Conservation (phyloP, 345 rosid genomes). For the Eucalyptus shirleyi region DNA sequence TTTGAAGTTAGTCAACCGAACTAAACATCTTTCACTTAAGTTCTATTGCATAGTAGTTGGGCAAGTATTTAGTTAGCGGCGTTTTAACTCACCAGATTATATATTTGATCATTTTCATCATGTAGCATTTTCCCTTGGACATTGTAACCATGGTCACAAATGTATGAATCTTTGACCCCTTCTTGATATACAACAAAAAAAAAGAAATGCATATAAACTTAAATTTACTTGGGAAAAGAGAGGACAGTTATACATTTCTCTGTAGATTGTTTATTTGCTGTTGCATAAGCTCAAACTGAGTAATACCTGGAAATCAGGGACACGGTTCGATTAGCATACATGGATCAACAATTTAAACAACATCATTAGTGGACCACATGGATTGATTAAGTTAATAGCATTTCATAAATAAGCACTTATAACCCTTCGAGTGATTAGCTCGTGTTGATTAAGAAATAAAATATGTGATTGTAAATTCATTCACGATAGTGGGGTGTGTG, state of each 20-base stretch:
- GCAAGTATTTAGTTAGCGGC: background rate
- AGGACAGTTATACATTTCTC: slow-evolving; percentile 3
- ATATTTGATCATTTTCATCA: slow-evolving; percentile 17
- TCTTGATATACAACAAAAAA: background rate
- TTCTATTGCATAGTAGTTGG: background rate
- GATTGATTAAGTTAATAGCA: background rate
- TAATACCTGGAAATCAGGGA: background rate
- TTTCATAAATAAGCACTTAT: background rate
- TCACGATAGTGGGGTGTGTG: background rate
- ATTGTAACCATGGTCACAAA: background rate
- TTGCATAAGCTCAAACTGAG: slow-evolving; percentile 13
- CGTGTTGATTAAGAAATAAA: background rate
- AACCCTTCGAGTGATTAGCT: background rate
- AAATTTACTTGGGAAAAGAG: background rate
- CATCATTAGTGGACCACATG: background rate
- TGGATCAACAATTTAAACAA: background rate
- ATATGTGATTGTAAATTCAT: background rate
- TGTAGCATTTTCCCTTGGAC: slow-evolving; percentile 11
- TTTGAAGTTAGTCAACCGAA: too few species aligned
- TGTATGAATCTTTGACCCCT: background rate
- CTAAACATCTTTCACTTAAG: too few species aligned
- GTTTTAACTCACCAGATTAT: slow-evolving; percentile 1
- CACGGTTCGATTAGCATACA: background rate
- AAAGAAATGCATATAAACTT: background rate
- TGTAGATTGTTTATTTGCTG: slow-evolving; percentile 10